Base-by-base conservation (phyloP, 116 monocot genomes). In the Phalaenopsis hybrid region DNA sequence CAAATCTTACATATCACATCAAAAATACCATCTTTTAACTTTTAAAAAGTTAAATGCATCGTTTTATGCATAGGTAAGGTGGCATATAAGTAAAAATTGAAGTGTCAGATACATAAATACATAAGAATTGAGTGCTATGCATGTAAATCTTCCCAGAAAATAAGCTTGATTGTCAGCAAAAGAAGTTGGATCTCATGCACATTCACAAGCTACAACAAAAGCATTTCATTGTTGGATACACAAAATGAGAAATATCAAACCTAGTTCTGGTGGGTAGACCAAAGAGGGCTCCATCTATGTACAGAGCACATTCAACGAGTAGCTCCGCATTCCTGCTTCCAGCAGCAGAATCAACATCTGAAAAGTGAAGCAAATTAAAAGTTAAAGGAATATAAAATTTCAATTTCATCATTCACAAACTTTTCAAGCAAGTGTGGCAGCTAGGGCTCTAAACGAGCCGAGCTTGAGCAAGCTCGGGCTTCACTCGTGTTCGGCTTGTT, bases 251-350 rank as follows among this genome's bases (percentile, higher is more conserved):
- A 25, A 3, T 20, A 57, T n/a, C 17, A 41, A 78, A 98, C 98
- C 90, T 90, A 41, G 93, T 95, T 86, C 84, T 89, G 8, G 88
- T 80, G 7, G 93, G 85, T 45, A 99, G 84, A 13, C 99, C 99
- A 65, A 93, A 99, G 6, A 67, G 92, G 17, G 88, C 87, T 8
- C 99, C 99, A 83, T 99, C 95, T 44, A 95, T 87, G 86, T 89
- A 89, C 51, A 95, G 73, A 4, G 86, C 79, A 78, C 95, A 99
- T 50, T 99, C 99, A 75, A 92, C 95, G 69, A 85, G 91, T 20
- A 99, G 89, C 88, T 99, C 99, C 16, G 84, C 81, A 74, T 72
- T 82, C 80, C 41, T 82, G 23, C 65, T 87, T 75, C 65, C 85
- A 52, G 57, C 51, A 43, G 59, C 28, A 13, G 75, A 55, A 55